A percentile compares a stretch with the other conserved stretches of the same genome.
phyloP scores from a whole-genome alignment of 2,329 filamentous ascomycete species.

The Dactylellina parvicollis region DNA sequence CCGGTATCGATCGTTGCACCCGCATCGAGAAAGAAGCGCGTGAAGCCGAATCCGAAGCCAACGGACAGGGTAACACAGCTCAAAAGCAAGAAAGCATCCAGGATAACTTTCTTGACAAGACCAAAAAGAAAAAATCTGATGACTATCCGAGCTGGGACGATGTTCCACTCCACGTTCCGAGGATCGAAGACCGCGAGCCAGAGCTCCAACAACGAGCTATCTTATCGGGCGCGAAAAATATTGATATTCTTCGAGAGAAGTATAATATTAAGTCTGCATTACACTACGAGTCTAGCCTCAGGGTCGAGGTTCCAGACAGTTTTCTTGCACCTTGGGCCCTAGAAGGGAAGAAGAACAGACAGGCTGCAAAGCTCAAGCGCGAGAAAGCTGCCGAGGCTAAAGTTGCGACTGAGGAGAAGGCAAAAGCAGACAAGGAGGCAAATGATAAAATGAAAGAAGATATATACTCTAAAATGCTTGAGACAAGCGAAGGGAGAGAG shows the following conservation, averaged over 20 bases:
- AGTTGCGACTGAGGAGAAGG: not conserved
- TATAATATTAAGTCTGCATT: constrained; percentile 20
- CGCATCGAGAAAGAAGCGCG: too few relatives aligned
- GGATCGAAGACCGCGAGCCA: not conserved
- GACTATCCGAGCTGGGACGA: not conserved
- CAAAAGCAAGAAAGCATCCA: too few relatives aligned
- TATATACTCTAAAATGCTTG: not conserved
- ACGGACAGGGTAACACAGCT: too few relatives aligned
- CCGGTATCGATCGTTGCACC: too few relatives aligned
- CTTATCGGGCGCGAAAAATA: not conserved
- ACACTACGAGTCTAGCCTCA: not conserved
- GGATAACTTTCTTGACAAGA: too few relatives aligned
- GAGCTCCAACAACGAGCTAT: not conserved
- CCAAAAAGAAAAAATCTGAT: not conserved
- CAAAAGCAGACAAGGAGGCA: not conserved
- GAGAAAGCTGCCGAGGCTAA: not conserved
- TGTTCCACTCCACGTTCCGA: not conserved
- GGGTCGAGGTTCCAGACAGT: not conserved
- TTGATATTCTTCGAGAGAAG: not conserved
- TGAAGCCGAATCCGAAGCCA: too few relatives aligned
- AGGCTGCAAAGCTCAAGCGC: not conserved
- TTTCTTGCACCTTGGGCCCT: constrained; percentile 1
- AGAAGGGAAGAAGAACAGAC: not conserved
- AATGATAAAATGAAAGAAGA: not conserved
- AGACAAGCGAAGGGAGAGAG: not conserved